Conservation (phyloP, 2,329 filamentous ascomycete species). For the Claviceps digitariae region DNA sequence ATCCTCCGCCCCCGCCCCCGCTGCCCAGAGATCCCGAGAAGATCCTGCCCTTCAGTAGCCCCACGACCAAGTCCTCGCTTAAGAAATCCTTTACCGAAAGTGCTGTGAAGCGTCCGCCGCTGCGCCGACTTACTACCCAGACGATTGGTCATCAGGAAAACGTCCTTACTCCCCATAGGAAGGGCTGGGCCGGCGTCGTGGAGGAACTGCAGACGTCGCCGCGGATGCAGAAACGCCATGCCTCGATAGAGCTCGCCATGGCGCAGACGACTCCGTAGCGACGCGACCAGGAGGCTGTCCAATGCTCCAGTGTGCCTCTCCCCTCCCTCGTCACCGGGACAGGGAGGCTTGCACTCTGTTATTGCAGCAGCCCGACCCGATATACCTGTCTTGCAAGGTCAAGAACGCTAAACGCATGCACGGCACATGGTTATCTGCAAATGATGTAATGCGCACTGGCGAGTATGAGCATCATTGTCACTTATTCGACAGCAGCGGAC, state of each 20-base stretch:
- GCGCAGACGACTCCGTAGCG: constrained; percentile 15
- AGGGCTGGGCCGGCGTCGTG: constrained; percentile 50
- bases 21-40: constrained; percentile 22
- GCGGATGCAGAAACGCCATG: constrained; percentile 45
- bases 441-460: background rate
- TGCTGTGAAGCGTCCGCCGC: constrained; percentile 31
- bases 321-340: background rate
- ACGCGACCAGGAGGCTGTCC: background rate
- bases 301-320: background rate
- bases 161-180: constrained; percentile 31
- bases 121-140: constrained; percentile 40
- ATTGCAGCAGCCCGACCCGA: background rate
- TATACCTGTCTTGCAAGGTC: background rate
- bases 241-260: constrained; percentile 48
- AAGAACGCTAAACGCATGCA: background rate
- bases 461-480: constrained; percentile 3
- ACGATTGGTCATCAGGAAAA: constrained; percentile 39
- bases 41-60: constrained; percentile 15
- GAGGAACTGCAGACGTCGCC: constrained; percentile 49
- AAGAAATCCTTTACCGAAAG: constrained; percentile 30
- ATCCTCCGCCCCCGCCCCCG: constrained; percentile 18
- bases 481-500: background rate
- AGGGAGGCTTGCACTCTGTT: no score
- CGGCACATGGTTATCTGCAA: background rate
- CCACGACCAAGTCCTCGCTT: constrained; percentile 20